Percentiles rank a stretch among this genome's conserved stretches.
phyloP scores from a whole-genome alignment of 208 protist genomes.

The Wallacemonas sp. region DNA sequence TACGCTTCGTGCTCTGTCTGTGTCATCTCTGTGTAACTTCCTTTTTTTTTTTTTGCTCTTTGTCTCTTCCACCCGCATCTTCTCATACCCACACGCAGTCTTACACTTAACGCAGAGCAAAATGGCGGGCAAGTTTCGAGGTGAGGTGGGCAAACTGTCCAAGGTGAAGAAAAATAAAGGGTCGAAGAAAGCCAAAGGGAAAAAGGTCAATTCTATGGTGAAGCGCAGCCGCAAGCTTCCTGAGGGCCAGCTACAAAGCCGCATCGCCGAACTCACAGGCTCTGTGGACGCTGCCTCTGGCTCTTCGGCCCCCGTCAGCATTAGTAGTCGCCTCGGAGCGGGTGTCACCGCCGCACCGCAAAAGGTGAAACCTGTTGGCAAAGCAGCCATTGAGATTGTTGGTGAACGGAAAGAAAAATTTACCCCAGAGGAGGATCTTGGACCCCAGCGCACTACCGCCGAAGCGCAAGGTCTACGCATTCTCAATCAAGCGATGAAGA shows the following conservation, averaged over 20 bases:
- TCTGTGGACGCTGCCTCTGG: not conserved
- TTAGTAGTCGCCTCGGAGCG: constrained; percentile 6
- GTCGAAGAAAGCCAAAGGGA: constrained; percentile 46
- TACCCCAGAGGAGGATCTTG: constrained; percentile 35
- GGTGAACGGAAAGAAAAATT: constrained; percentile 41
- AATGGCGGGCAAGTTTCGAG: constrained; percentile 85
- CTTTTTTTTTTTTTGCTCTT: not conserved
- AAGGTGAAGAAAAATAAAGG: constrained; percentile 61
- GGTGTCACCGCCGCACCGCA: not conserved
- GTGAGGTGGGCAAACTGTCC: constrained; percentile 65
- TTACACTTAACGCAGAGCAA: constrained; percentile 2
- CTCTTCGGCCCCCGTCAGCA: not conserved
- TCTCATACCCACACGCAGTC: not conserved
- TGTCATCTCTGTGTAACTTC: too few relatives aligned
- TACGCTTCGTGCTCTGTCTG: too few relatives aligned
- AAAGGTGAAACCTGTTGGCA: constrained; percentile 49
- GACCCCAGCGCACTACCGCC: constrained; percentile 27
- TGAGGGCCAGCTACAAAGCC: constrained; percentile 46
- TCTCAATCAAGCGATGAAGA: constrained; percentile 73
- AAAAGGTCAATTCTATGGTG: constrained; percentile 57
- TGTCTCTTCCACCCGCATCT: not conserved
- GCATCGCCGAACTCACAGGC: constrained; percentile 67
- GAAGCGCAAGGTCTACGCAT: constrained; percentile 74
- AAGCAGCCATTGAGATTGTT: constrained; percentile 67
- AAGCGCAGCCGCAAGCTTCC: constrained; percentile 75